Percentiles rank a stretch among this genome's conserved stretches.
These are phyloP conservation scores for Botrytis fabae DNA, from an alignment of 2,329 filamentous ascomycete species.

Conservation along the genomic window DNA sequence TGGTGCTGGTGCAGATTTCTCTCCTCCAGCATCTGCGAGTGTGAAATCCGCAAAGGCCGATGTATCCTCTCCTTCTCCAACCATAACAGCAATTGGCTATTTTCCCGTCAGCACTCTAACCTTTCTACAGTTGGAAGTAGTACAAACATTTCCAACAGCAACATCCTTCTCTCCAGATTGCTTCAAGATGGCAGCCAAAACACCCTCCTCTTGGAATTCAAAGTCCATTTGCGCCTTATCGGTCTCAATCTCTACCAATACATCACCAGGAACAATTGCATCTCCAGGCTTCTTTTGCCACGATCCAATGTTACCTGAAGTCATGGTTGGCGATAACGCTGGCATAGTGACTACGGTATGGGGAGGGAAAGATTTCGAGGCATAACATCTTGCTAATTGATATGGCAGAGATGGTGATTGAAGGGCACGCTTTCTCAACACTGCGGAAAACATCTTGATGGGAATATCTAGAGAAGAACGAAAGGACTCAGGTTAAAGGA, in stretches of 20 bases:
- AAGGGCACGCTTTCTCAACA: slow-evolving; percentile 62
- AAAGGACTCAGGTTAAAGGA: slow-evolving; percentile 29
- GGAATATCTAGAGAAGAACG: slow-evolving; percentile 24
- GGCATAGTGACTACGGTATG: slow-evolving; percentile 98
- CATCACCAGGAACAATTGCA: slow-evolving; percentile 82
- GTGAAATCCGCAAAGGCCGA: slow-evolving; percentile 87
- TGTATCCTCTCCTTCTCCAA: slow-evolving; percentile 88
- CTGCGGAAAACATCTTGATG: slow-evolving; percentile 60
- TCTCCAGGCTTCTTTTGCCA: slow-evolving; percentile 99
- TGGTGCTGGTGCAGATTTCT: slow-evolving; percentile 63
- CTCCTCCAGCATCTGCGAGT: slow-evolving; percentile 86
- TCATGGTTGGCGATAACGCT: slow-evolving; percentile 97
- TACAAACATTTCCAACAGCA: slow-evolving; percentile 86
- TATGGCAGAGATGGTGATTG: slow-evolving; percentile 51
- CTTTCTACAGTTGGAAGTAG: slow-evolving; percentile 31
- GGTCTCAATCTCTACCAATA: slow-evolving; percentile 97
- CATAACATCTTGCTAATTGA: slow-evolving; percentile 58
- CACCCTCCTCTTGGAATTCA: slow-evolving; percentile 97
- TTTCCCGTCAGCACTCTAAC: slow-evolving; percentile 38
- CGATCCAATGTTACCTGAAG: slow-evolving; percentile 87
- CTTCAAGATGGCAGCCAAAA: slow-evolving; percentile 91
- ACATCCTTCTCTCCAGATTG: slow-evolving; percentile 93
- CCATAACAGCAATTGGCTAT: slow-evolving; percentile 92
- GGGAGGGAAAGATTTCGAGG: slow-evolving; percentile 78
- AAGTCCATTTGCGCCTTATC: slow-evolving; percentile 99